Conservation (phyloP, 108 stramenopile genomes). For the Pseudonitzschia pungens region DNA sequence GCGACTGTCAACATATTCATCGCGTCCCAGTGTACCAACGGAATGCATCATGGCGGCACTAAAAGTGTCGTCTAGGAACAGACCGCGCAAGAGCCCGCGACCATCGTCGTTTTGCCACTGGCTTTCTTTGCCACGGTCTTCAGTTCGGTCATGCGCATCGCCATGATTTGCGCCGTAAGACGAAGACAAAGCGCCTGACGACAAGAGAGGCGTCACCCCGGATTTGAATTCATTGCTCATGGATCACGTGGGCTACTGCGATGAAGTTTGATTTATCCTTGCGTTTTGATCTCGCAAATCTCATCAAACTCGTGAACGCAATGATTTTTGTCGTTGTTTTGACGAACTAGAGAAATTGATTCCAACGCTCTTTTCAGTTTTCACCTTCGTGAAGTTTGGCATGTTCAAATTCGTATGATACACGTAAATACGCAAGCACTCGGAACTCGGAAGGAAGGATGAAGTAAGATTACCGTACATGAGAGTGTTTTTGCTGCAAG, state of each 20-base stretch:
- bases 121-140: not conserved
- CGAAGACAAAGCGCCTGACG: constrained; percentile 4
- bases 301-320: too few species aligned
- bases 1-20: constrained; percentile 33
- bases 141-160: not conserved
- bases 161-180: not conserved
- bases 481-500: too few species aligned
- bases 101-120: not conserved
- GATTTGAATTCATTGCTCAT: not conserved
- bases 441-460: too few species aligned
- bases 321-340: too few species aligned
- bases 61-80: constrained; percentile 30
- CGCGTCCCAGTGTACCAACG: constrained; percentile 37
- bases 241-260: not conserved
- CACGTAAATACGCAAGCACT: too few species aligned
- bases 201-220: constrained; percentile 3
- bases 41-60: constrained; percentile 46
- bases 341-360: too few species aligned
- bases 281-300: not conserved
- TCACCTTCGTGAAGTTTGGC: too few species aligned
- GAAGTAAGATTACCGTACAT: too few species aligned
- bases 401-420: too few species aligned
- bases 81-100: not conserved
- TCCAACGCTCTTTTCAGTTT: too few species aligned
- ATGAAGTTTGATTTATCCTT: not conserved